These are phyloP conservation scores for Plasmopara viticola DNA, from an alignment of 352 stramenopile species.

Conservation along the genomic window DNA sequence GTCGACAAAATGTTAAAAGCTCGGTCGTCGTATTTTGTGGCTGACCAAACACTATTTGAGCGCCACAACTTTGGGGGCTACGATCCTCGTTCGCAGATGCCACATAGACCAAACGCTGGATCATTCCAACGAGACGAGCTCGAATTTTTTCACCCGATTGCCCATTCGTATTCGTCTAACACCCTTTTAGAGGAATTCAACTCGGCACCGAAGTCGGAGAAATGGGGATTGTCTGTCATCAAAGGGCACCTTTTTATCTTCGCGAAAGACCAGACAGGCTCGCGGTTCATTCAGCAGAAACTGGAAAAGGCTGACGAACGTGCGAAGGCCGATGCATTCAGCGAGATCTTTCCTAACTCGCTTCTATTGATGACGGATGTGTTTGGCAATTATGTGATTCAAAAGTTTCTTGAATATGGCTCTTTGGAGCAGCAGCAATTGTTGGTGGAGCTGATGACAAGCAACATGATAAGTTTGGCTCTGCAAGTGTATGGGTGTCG, in stretches of 20 bases:
- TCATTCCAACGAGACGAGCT: constrained; percentile 23
- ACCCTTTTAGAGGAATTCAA: constrained; percentile 82
- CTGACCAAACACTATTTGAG: constrained; percentile 24
- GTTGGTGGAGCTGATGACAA: constrained; percentile 83
- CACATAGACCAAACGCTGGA: constrained; percentile 30
- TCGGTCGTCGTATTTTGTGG: constrained; percentile 18
- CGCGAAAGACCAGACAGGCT: constrained; percentile 79
- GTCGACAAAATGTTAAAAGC: constrained; percentile 19
- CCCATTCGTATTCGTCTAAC: constrained; percentile 61
- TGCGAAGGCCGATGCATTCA: constrained; percentile 66
- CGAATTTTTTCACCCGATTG: constrained; percentile 44
- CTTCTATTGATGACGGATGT: constrained; percentile 89
- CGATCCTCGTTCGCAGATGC: constrained; percentile 18
- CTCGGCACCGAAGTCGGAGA: constrained; percentile 55
- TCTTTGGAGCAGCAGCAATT: constrained; percentile 81
- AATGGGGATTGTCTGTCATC: constrained; percentile 76
- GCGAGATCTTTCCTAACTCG: constrained; percentile 76
- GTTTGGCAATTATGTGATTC: constrained; percentile 99
- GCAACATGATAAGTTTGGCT: constrained; percentile 92
- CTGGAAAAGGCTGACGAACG: constrained; percentile 78
- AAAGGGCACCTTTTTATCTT: constrained; percentile 83
- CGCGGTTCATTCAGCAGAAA: constrained; percentile 85
- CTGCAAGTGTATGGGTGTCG: constrained; percentile 96
- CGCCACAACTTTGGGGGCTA: constrained; percentile 21
- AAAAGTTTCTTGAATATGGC: constrained; percentile 96